Conservation (phyloP, 1,284 basidiomycete species). For the Sporisorium graminicola region DNA sequence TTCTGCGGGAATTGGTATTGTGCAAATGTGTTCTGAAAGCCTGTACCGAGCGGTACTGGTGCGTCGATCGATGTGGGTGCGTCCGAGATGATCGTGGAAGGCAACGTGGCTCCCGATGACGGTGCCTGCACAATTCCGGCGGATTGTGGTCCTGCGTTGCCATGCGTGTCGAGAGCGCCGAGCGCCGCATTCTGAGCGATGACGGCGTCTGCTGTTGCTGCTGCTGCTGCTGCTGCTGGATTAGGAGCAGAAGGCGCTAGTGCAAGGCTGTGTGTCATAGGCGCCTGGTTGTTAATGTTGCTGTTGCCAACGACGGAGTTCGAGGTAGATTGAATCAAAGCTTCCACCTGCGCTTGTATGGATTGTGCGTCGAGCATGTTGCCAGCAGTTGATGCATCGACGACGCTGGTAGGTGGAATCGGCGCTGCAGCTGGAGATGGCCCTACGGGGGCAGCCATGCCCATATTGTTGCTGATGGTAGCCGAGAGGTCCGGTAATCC, state of each 20-base stretch:
- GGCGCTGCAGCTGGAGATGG: not conserved
- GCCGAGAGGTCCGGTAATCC: slow-evolving; percentile 4
- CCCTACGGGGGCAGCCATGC: not conserved
- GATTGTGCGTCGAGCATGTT: slow-evolving; percentile 34
- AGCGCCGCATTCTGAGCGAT: not conserved
- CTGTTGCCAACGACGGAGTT: slow-evolving; percentile 21
- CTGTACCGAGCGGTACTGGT: slow-evolving; percentile 5
- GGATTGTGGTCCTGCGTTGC: not conserved
- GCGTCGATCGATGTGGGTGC: slow-evolving; percentile 7
- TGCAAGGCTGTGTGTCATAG: not conserved
- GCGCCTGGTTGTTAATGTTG: not conserved
- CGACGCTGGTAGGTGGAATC: slow-evolving; percentile 2
- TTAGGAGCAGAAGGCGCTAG: not conserved
- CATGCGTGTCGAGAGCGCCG: not conserved
- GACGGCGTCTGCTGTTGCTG: not conserved
- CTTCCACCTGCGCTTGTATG: slow-evolving; percentile 48
- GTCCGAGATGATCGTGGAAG: not conserved
- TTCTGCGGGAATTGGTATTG: slow-evolving; percentile 49
- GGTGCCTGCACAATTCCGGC: slow-evolving; percentile 1
- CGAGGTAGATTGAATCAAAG: slow-evolving; percentile 40
- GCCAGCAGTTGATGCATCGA: slow-evolving; percentile 3
- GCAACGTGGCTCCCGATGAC: not conserved
- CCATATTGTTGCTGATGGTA: not conserved
- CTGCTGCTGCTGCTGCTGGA: not conserved
- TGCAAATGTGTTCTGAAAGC: slow-evolving; percentile 50